phyloP scores from a whole-genome alignment of 495 filamentous ascomycete genomes.

The Penicillium daleae region DNA sequence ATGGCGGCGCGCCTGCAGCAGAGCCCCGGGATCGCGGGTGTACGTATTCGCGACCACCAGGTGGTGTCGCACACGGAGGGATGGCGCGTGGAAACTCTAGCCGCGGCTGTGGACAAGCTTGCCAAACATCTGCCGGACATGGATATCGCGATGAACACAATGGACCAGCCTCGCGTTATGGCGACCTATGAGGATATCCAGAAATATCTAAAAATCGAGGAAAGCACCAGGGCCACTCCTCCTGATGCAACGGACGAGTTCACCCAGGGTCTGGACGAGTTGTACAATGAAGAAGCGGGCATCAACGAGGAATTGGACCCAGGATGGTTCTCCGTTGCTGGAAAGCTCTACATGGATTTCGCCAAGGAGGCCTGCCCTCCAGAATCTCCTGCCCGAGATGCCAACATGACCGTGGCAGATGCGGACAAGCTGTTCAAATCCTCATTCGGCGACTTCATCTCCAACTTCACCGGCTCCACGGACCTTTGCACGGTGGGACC shows the following conservation, averaged over 20 bases:
- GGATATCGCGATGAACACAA: constrained; percentile 69
- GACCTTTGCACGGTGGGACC: constrained; percentile 65
- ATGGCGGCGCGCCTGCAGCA: constrained; percentile 48
- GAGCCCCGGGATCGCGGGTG: constrained; percentile 57
- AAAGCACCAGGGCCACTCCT: constrained; percentile 48
- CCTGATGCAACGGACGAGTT: constrained; percentile 40
- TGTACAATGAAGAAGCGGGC: constrained; percentile 30
- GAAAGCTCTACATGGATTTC: constrained; percentile 63
- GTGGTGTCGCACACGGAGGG: constrained; percentile 57
- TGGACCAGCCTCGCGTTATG: constrained; percentile 71
- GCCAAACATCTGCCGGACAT: constrained; percentile 68
- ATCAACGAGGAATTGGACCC: constrained; percentile 22
- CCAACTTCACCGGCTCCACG: constrained; percentile 66
- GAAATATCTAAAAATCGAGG: constrained; percentile 56
- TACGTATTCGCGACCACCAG: constrained; percentile 61
- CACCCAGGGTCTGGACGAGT: constrained; percentile 33
- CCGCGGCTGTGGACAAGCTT: constrained; percentile 59
- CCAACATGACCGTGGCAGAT: constrained; percentile 39
- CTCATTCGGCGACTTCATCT: constrained; percentile 58
- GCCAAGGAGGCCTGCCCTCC: constrained; percentile 64
- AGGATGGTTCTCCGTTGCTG: constrained; percentile 30
- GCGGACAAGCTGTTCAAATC: constrained; percentile 39
- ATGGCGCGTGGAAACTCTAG: constrained; percentile 68
- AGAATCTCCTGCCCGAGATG: constrained; percentile 57
- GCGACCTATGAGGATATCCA: constrained; percentile 69